Evolutionary conservation across 2,329 filamentous ascomycete genomes (phyloP).

Genomic region (Neoscytalidium dimidiatum): DNA sequence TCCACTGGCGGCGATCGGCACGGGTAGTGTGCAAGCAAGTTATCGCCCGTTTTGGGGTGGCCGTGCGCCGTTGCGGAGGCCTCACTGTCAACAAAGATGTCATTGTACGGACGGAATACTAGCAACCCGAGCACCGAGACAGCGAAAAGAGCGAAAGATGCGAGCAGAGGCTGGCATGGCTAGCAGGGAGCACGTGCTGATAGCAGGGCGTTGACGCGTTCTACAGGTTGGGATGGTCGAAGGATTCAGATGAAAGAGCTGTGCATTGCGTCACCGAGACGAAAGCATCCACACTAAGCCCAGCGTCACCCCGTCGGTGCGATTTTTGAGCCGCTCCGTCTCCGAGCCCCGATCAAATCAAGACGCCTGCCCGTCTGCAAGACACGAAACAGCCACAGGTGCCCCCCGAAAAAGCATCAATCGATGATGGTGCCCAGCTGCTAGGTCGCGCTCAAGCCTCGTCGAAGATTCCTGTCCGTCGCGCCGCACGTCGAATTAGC

Average conservation of each 20-base stretch:
- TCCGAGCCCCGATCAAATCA: slow-evolving; percentile 3
- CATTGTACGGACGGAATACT: background rate
- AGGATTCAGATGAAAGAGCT: background rate
- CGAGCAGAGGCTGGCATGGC: background rate
- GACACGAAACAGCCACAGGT: background rate
- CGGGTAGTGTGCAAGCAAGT: background rate
- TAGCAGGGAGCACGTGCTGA: background rate
- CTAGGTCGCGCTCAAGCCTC: background rate
- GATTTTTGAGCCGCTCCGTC: background rate
- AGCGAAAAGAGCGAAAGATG: background rate
- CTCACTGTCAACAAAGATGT: background rate
- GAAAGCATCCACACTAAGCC: background rate
- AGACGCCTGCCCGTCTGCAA: background rate
- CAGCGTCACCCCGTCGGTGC: background rate
- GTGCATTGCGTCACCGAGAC: slow-evolving; percentile 8
- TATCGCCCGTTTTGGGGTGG: background rate
- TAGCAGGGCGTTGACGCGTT: background rate
- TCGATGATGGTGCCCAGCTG: slow-evolving; percentile 13
- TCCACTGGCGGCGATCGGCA: background rate
- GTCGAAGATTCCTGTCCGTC: background rate
- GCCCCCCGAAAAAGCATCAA: no score
- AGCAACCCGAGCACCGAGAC: slow-evolving; percentile 1
- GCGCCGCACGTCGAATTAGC: background rate
- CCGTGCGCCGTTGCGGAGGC: background rate
- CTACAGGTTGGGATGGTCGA: background rate